A percentile compares a stretch with the other conserved stretches of the same genome.
phyloP scores from a whole-genome alignment of 2,329 filamentous ascomycete species.

The Talaromyces sp. region DNA sequence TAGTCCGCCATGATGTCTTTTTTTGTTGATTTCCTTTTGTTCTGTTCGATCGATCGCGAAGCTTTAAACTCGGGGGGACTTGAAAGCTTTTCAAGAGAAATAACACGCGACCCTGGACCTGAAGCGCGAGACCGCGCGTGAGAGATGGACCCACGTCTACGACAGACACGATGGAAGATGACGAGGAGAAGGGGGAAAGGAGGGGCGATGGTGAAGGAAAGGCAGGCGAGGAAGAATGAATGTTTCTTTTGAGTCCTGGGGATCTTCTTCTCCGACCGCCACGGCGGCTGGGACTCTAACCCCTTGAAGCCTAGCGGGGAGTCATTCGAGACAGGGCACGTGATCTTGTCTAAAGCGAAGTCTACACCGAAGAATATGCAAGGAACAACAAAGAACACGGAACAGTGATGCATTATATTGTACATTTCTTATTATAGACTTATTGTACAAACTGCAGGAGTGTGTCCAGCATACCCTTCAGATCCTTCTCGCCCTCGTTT shows the following conservation, averaged over 20 bases:
- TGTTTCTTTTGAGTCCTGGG: constrained; percentile 17
- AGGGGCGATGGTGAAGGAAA: constrained; percentile 17
- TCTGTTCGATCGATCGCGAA: not conserved
- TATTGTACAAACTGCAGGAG: constrained; percentile 40
- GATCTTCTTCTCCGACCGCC: constrained; percentile 26
- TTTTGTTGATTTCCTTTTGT: not conserved
- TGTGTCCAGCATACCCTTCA: constrained; percentile 62
- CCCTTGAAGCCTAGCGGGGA: not conserved
- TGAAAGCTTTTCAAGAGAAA: not conserved
- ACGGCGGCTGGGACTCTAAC: constrained; percentile 9
- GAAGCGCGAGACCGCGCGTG: constrained; percentile 8
- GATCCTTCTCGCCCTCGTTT: constrained; percentile 48
- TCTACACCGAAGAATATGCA: not conserved
- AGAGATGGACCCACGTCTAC: not conserved
- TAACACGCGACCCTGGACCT: constrained; percentile 3
- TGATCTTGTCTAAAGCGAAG: not conserved
- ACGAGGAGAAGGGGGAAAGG: constrained; percentile 18
- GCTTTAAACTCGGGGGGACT: not conserved
- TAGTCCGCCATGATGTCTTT: constrained; percentile 48
- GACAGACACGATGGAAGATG: constrained; percentile 17
- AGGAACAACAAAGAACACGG: not conserved
- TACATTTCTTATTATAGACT: not conserved
- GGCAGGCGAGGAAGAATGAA: not conserved
- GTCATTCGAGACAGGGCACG: not conserved
- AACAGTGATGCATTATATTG: not conserved